Evolutionary conservation across 192 early-diverging fungal genomes (phyloP), one percentile per base, ranked within the genome.

Genomic region (Entomortierella lignicola): DNA sequence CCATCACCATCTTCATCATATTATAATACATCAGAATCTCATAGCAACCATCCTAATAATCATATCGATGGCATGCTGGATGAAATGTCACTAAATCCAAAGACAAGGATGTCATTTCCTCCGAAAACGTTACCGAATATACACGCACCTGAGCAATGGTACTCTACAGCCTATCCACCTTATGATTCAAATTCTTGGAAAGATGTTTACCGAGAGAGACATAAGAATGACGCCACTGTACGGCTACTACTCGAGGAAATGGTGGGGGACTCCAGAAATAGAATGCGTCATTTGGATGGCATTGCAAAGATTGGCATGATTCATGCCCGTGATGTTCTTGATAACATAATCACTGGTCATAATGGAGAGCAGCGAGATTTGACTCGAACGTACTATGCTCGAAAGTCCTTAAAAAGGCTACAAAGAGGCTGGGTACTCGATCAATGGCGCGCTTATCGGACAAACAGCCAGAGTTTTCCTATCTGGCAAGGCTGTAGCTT

Each of bases 401-500:
- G 68, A 10, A 79, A 79, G 29, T 66, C 63, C 8, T 26, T 79
- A 21, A 63, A 59, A 21, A 53, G 75, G 34, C 42, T 79, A 47
- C 75, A 58, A 34, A 44, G 75, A 26, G 75, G 75, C 0, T 79
- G 75, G 75, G 68, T 79, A n/a, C 34, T 79, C 30, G 75, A 79
- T 23, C 75, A 79, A 55, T 79, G 75, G 75, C 42, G 75, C 10
- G 63, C 63, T 2, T 79, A 69, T 44, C 44, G 75, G 17, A 25
- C 29, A 11, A 65, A 57, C 21, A 23, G 60, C 27, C 62, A 60
- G 39, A 51, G 26, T 10, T 72, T 81, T 20, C 79, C 79, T 4
- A 62, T 81, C 50, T 81, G 79, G 79, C 69, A 81, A 43, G 79
- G 79, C 17, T 81, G 64, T 27, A 65, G 54, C 18, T 51, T 81